Evolutionary conservation across 768 basidiomycete genomes (phyloP), one percentile per base, ranked within the genome.

Genomic region (Tylopilus felleus): DNA sequence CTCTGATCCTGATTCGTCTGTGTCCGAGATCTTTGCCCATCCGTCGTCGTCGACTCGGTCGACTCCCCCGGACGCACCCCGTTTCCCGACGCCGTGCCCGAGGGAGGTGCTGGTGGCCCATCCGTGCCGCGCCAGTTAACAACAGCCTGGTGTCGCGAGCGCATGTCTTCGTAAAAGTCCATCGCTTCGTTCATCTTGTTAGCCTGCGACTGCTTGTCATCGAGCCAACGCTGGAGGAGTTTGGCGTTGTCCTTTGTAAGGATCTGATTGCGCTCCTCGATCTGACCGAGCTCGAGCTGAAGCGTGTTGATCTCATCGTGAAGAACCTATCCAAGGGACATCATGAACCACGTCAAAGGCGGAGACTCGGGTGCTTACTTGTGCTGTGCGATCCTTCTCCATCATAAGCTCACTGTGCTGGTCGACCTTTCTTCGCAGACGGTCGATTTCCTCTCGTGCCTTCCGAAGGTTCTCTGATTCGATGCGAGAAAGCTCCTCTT

Each of bases 171-270:
- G 64, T 93, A 93, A 69, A 91, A 90, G 52, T 88, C 79, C 67
- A 93, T 92, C 14, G 88, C 92, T 63, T 90, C 90, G 72, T 98
- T 98, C 90, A 99, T 90, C 73, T 85, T 86, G 71, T 94, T 93
- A 9, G 89, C 96, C 64, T 95, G 94, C 13, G 79, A 74, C 67
- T 97, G 93, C 73, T 97, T 97, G 59, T 88, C 86, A 64, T 98
- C 97, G 9, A 98, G 79, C 96, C 97, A 99, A 17, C 96, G 87
- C 68, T 97, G 93, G 1, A 98, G 79, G 25, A 99, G 82, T 64
- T 92, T 88, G 23, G 94, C 94, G 63, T 99, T 99, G 70, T 99
- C 96, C 63, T 87, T 88, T 47, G 84, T 83, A 31, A 99, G 80
- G n/a, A 77, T 86, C 64, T 84, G 78, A 67, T 96, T 97, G 33